Percentiles rank a stretch among this genome's conserved stretches.
Evolutionary conservation across 179 eudicot genomes (phyloP).

Genomic region (Nepenthes alata): DNA sequence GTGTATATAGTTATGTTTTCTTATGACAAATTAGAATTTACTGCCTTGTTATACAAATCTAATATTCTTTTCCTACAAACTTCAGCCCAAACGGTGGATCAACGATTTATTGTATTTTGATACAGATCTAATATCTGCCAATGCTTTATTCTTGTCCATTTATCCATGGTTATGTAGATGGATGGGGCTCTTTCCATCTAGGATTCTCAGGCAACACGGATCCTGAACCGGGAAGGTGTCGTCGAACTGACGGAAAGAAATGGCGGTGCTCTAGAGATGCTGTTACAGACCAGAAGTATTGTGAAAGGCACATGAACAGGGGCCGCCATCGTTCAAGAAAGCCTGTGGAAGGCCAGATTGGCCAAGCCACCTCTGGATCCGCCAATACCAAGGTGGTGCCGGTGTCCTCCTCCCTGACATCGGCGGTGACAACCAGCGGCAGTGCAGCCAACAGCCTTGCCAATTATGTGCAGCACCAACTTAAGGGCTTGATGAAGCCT

Average conservation of each 20-base stretch:
- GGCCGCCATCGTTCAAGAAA: conserved; percentile 99
- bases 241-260: conserved; percentile 93
- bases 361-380: conserved; percentile 59
- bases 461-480: conserved; percentile 31
- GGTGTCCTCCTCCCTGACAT: conserved; percentile 26
- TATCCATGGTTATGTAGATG: conserved; percentile 30
- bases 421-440: conserved; percentile 28
- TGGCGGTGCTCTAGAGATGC: conserved; percentile 98
- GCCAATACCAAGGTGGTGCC: conserved; percentile 26
- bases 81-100: too few relatives aligned
- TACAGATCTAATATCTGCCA: neutral
- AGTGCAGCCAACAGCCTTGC: conserved; percentile 34
- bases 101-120: too few relatives aligned
- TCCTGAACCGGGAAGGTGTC: conserved; percentile 97
- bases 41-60: too few relatives aligned
- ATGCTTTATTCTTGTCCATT: neutral
- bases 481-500: conserved; percentile 34
- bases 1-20: too few relatives aligned
- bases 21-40: too few relatives aligned
- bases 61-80: too few relatives aligned
- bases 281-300: conserved; percentile 81
- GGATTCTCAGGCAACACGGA: conserved; percentile 73
- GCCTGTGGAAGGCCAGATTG: conserved; percentile 97
- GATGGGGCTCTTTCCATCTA: conserved; percentile 78
- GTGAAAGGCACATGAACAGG: conserved; percentile 90